Conservation (phyloP, 2,329 filamentous ascomycete genomes). For the Cryoendolithus antarcticus region DNA sequence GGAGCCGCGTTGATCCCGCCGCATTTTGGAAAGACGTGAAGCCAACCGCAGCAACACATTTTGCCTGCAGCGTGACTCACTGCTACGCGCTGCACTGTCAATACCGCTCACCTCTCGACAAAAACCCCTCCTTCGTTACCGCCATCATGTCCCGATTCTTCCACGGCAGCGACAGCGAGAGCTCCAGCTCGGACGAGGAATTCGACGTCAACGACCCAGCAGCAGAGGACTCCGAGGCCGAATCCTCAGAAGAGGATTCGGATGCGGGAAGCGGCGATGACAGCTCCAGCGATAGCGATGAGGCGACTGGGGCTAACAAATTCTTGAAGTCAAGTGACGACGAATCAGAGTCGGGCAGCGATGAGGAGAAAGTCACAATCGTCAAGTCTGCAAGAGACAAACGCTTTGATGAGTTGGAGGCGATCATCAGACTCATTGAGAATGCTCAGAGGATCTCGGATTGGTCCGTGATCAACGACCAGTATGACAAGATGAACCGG, state of each 20-base stretch:
- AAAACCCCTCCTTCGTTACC: too few species aligned
- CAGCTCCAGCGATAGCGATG: conserved; percentile 38
- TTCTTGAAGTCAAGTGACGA: conserved; percentile 63
- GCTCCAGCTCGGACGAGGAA: conserved; percentile 74
- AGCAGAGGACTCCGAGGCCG: conserved; percentile 41
- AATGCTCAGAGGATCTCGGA: conserved; percentile 97
- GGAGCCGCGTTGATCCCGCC: too few species aligned
- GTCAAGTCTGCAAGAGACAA: conserved; percentile 99
- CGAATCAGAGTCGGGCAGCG: conserved; percentile 54
- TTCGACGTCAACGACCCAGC: conserved; percentile 70
- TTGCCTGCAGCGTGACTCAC: too few species aligned
- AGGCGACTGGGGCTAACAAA: conserved; percentile 58
- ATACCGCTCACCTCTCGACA: too few species aligned
- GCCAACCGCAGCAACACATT: too few species aligned
- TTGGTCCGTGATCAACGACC: conserved; percentile 66
- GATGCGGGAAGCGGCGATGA: conserved; percentile 31
- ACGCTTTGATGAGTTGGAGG: conserved; percentile 84
- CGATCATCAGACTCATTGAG: conserved; percentile 79
- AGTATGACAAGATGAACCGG: conserved; percentile 52
- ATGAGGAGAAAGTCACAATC: conserved; percentile 72
- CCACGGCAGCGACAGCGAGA: conserved; percentile 84
- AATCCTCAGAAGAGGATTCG: conserved; percentile 35
- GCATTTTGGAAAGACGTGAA: too few species aligned
- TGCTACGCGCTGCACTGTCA: too few species aligned
- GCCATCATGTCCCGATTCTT: conserved; percentile 88